phyloP scores from a whole-genome alignment of 306 rosid genomes.

The Lathyrus aphaca region DNA sequence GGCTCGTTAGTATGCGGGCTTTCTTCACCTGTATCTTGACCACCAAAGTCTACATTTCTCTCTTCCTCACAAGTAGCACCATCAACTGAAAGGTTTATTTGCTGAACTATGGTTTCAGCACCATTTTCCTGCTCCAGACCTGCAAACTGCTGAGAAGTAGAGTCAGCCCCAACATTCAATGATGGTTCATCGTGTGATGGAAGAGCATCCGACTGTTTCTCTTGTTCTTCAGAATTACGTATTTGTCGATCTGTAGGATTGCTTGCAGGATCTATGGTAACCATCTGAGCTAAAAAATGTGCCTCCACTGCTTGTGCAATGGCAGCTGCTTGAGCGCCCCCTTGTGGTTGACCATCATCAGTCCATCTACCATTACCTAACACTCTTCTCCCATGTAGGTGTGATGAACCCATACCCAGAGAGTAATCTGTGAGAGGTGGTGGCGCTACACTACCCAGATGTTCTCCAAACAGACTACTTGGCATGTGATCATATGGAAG shows the following conservation, averaged over 20 bases:
- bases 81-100: slow-evolving; percentile 51
- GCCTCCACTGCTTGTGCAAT: slow-evolving; percentile 95
- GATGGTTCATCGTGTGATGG: slow-evolving; percentile 59
- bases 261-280: slow-evolving; percentile 55
- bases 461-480: slow-evolving; percentile 78
- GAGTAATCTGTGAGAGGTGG: slow-evolving; percentile 96
- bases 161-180: slow-evolving; percentile 53
- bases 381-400: slow-evolving; percentile 83
- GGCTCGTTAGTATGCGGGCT: slow-evolving; percentile 57
- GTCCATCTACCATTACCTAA: slow-evolving; percentile 94
- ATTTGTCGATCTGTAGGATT: slow-evolving; percentile 61
- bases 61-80: slow-evolving; percentile 53
- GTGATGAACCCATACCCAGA: slow-evolving; percentile 91
- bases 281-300: slow-evolving; percentile 67
- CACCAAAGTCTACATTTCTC: slow-evolving; percentile 58
- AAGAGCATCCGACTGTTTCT: slow-evolving; percentile 66
- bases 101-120: slow-evolving; percentile 50
- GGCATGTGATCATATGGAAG: slow-evolving; percentile 79
- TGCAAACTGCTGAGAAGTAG: slow-evolving; percentile 58
- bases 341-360: slow-evolving; percentile 98
- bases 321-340: slow-evolving; percentile 76
- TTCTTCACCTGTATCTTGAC: slow-evolving; percentile 52
- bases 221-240: slow-evolving; percentile 65
- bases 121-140: slow-evolving; percentile 68
- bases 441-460: slow-evolving; percentile 84